Evolutionary conservation across 2,329 filamentous ascomycete genomes (phyloP).

Genomic region (Aspergillus ochraceus): DNA sequence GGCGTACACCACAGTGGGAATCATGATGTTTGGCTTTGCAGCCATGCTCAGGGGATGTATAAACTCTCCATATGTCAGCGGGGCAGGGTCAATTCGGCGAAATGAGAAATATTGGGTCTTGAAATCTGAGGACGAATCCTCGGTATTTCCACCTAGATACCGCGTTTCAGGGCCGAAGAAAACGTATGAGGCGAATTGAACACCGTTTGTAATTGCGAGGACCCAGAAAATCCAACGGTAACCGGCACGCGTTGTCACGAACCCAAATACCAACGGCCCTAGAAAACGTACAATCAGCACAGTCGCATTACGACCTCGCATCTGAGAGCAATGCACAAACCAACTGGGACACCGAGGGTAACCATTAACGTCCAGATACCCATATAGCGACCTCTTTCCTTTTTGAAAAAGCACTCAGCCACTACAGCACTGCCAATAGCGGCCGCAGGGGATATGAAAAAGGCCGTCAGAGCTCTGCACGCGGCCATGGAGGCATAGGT

Average conservation of each 20-base stretch:
- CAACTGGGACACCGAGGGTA: conserved; percentile 48
- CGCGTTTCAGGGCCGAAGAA: conserved; percentile 57
- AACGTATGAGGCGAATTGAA: conserved; percentile 57
- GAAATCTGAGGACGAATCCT: conserved; percentile 10
- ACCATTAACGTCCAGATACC: conserved; percentile 57
- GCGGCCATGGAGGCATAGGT: conserved; percentile 52
- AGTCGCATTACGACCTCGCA: too few relatives aligned
- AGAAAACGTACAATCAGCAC: conserved; percentile 9
- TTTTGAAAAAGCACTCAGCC: conserved; percentile 57
- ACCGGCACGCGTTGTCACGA: conserved; percentile 52
- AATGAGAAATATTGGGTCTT: conserved; percentile 43
- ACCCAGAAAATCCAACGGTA: conserved; percentile 62
- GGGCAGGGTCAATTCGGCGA: conserved; percentile 54
- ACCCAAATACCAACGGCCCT: conserved; percentile 36
- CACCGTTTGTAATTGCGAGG: conserved; percentile 57
- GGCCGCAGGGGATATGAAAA: conserved; percentile 56
- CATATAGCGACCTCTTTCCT: conserved; percentile 54
- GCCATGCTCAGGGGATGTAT: conserved; percentile 52
- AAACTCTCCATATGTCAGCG: conserved; percentile 52
- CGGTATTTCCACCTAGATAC: conserved; percentile 38
- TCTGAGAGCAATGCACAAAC: neutral
- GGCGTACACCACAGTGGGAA: conserved; percentile 56
- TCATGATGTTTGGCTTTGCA: conserved; percentile 48
- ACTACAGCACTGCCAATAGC: conserved; percentile 59
- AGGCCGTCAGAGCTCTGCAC: conserved; percentile 53